phyloP scores from a whole-genome alignment of 2,329 filamentous ascomycete genomes.

The Ophiostoma ips region DNA sequence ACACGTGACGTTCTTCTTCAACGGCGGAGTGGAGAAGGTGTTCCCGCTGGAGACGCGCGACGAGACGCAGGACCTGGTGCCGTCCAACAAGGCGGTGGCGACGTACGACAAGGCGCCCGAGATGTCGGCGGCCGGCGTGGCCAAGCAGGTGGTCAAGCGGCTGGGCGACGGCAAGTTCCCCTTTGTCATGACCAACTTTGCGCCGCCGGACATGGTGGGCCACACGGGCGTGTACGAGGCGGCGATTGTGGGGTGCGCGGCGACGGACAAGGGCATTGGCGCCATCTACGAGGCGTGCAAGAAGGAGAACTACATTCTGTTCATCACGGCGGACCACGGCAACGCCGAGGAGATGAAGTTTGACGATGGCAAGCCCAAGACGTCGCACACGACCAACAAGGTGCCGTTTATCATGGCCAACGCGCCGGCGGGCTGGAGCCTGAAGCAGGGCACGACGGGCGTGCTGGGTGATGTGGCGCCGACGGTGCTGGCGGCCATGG shows the following conservation, averaged over 20 bases:
- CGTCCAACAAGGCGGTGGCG: slow-evolving; percentile 76
- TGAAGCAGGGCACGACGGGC: slow-evolving; percentile 62
- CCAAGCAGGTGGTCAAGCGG: slow-evolving; percentile 77
- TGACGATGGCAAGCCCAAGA: slow-evolving; percentile 90
- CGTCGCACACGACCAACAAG: slow-evolving; percentile 93
- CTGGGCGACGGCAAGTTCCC: slow-evolving; percentile 76
- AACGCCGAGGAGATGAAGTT: slow-evolving; percentile 99
- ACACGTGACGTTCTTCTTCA: slow-evolving; percentile 99
- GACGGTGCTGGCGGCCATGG: slow-evolving; percentile 85
- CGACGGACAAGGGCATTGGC: slow-evolving; percentile 89
- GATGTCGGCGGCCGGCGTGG: slow-evolving; percentile 89
- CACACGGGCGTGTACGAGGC: slow-evolving; percentile 97
- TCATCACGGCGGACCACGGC: slow-evolving; percentile 92
- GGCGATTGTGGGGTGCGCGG: slow-evolving; percentile 67
- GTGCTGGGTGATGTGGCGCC: slow-evolving; percentile 96
- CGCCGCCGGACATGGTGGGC: slow-evolving; percentile 97
- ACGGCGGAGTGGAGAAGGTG: slow-evolving; percentile 93
- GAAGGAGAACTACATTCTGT: slow-evolving; percentile 81
- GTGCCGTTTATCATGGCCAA: slow-evolving; percentile 98
- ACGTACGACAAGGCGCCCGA: slow-evolving; percentile 92
- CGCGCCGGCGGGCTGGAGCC: slow-evolving; percentile 73
- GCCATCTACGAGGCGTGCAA: slow-evolving; percentile 88
- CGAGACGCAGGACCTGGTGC: slow-evolving; percentile 61
- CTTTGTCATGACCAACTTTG: slow-evolving; percentile 99
- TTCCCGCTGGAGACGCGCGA: slow-evolving; percentile 87